These are phyloP conservation scores for Helianthus annuus DNA, from an alignment of 129 eudicot genomes.

Conservation along the genomic window DNA sequence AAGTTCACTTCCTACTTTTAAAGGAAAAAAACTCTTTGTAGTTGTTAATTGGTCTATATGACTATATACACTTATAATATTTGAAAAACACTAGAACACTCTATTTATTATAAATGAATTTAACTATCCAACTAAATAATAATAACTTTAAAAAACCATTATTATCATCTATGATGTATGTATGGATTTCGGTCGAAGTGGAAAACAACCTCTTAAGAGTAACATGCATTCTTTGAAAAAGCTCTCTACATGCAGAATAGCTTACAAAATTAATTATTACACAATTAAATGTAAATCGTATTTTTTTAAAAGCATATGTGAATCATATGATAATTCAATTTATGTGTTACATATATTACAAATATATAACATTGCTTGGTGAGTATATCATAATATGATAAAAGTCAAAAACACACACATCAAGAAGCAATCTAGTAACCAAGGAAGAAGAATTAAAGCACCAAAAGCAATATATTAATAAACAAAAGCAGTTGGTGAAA, in stretches of 20 bases:
- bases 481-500: conserved; percentile 47
- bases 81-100: too few relatives aligned
- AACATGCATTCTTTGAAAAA: conserved; percentile 1
- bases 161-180: neutral
- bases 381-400: conserved; percentile 5
- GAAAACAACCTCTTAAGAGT: neutral
- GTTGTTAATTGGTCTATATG: too few relatives aligned
- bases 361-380: neutral
- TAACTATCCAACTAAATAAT: too few relatives aligned
- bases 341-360: too few relatives aligned
- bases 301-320: too few relatives aligned
- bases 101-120: too few relatives aligned
- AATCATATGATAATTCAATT: neutral
- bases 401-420: conserved; percentile 5
- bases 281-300: neutral
- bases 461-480: conserved; percentile 44
- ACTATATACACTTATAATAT: too few relatives aligned
- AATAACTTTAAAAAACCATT: neutral
- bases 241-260: neutral
- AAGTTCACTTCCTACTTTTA: too few relatives aligned
- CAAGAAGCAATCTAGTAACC: conserved; percentile 16
- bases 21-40: too few relatives aligned
- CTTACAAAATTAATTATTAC: neutral
- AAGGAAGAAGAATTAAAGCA: conserved; percentile 23
- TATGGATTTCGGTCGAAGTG: neutral